Evolutionary conservation across 2,329 filamentous ascomycete genomes (phyloP), one percentile per base, ranked within the genome.

Genomic region (Trichoderma cornu-damae): DNA sequence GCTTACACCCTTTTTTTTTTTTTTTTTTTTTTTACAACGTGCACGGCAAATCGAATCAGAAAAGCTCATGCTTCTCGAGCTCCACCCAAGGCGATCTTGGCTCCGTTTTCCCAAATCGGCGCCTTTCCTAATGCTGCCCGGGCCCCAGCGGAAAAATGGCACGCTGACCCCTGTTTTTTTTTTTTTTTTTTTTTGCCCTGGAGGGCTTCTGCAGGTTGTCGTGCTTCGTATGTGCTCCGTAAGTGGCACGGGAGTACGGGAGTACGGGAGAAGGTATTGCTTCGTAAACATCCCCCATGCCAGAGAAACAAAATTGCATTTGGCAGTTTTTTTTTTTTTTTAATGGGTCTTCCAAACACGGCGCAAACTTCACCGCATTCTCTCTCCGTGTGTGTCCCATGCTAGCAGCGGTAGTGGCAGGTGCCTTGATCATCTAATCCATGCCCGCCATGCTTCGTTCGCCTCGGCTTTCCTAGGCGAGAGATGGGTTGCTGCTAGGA

Each of bases 91-190:
- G 61, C 66, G 67, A 70, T 70, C 67, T 54, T 66, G 67, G 35
- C 62, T 69, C 68, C 65, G 64, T 61, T 65, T 53, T 67, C 59
- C 56, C n/a, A n/a, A 61, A 69, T 68, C 67, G 64, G 59, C 66
- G 61, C 67, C 62, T 67, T 66, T 62, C 66, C 67, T 40, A 63
- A 67, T 59, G 32, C 34, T 38, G 38, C 20, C 38, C 56, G 42
- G n/a, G 54, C 35, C 43, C 46, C 54, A 50, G 37, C 28, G 37
- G 28, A 30, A 14, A 46, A 12, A 30, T 8, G 14, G 20, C 38
- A 53, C 44, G 35, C 38, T 18, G 37, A 42, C 49, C 49, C 37
- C 30, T 34, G 49, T 32, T 40, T 40, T 22, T 6, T 16, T 14
- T 30, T 46, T 37, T 16, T 16, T 16, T 37, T 16, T 37, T 26